Base-by-base conservation (phyloP, 2,329 filamentous ascomycete genomes). In the Ilyonectria sp. region DNA sequence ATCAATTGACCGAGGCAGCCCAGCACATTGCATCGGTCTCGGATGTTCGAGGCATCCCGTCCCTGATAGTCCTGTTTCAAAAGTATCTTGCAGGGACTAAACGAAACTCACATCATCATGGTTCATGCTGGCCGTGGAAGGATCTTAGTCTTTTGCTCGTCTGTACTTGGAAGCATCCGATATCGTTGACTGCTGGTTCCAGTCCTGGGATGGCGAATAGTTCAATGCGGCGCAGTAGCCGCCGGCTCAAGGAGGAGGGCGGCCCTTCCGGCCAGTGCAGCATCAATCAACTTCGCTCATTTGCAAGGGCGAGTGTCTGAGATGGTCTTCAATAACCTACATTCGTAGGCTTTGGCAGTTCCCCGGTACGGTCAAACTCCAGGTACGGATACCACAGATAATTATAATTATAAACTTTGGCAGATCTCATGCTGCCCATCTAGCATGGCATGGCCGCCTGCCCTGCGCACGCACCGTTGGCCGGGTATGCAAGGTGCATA, bases 401-500 rank as follows among this genome's bases (percentile, higher is more conserved):
- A 60, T 44, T 56, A 56, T 63, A 67, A 54, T 33, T 33, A 56
- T 65, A 58, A 74, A 55, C 60, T 66, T 70, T 65, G 66, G 71
- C 65, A 75, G 73, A 75, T 75, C 73, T 71, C 65, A 67, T 71
- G 73, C 73, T 71, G 66, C 67, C 61, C 70, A 74, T 70, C 71
- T 71, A 57, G 66, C 65, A 67, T 66, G 64, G 66, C 69, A 73
- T 73, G 67, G 63, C 55, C 58, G 60, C 69, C 64, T 67, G 55
- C 59, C 49, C 68, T 73, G 60, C 69, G 71, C 64, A 65, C 69
- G 61, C 70, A 72, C 70, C 70, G 71, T 75, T 74, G 52, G 53
- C 63, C 68, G 70, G 73, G 71, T 74, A 75, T 75, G 71, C 73
- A 75, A 69, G 70, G 69, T 73, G 71, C 69, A 75, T 73, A 71